Conservation (phyloP, 305 asterid genomes). For the Petunia hybrid region DNA sequence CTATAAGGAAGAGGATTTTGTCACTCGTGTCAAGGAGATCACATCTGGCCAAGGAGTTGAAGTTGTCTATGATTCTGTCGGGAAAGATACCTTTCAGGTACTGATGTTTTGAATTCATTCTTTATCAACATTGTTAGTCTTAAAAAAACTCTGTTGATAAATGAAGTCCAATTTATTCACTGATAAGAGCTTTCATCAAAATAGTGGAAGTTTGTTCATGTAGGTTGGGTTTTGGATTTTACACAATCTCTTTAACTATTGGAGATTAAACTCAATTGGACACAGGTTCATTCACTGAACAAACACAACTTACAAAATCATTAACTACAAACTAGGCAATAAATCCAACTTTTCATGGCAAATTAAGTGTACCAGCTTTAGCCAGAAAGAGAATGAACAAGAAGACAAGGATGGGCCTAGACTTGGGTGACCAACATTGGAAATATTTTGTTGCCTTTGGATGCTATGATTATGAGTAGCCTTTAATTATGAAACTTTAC, state of each 20-base stretch:
- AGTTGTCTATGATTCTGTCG: slow-evolving; percentile 96
- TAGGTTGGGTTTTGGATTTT: slow-evolving; percentile 1
- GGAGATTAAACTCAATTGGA: not conserved
- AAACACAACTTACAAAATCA: not conserved
- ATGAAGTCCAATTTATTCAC: not conserved
- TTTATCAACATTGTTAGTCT: not conserved
- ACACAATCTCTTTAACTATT: not conserved
- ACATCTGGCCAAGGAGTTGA: slow-evolving; percentile 93
- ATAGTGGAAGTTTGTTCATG: slow-evolving; percentile 25
- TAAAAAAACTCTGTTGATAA: not conserved
- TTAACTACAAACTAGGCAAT: slow-evolving; percentile 13
- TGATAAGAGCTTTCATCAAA: slow-evolving; percentile 10
- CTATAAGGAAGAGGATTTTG: slow-evolving; percentile 84
- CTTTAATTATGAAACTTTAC: slow-evolving; percentile 11
- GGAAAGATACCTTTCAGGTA: slow-evolving; percentile 96
- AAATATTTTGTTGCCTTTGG: not conserved
- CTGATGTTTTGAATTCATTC: not conserved
- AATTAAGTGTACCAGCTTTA: not conserved
- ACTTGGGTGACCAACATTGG: not conserved
- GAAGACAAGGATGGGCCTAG: not conserved
- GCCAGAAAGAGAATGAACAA: not conserved
- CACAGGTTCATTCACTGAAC: too few relatives aligned
- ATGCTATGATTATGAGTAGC: not conserved
- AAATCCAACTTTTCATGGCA: not conserved
- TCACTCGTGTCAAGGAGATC: slow-evolving; percentile 78